Conservation (phyloP, 1,139 yeast genomes). For the Blastobotrys indianensis region DNA sequence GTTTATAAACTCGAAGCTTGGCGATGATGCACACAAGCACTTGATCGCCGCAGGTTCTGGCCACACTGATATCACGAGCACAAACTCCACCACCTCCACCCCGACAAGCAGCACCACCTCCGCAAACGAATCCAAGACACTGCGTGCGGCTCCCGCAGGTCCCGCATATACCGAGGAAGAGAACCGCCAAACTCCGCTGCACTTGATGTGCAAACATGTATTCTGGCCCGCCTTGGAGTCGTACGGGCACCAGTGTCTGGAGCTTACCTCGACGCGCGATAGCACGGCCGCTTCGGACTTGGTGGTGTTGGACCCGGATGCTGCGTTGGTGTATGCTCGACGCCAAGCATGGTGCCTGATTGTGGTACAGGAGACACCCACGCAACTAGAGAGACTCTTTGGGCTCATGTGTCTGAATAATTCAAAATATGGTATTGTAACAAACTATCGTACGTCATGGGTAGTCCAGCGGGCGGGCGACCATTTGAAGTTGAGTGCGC, state of each 20-base stretch:
- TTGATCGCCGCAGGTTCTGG: no score
- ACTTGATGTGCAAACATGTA: no score
- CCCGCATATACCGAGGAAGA: no score
- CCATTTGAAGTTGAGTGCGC: not conserved
- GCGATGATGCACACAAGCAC: not conserved
- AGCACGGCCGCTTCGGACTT: not conserved
- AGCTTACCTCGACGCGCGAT: no score
- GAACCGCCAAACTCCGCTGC: no score
- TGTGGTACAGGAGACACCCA: not conserved
- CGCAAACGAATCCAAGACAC: no score
- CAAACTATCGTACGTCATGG: slow-evolving; percentile 4
- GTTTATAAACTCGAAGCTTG: not conserved
- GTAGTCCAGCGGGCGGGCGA: not conserved
- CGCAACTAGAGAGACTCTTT: not conserved
- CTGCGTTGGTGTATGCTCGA: not conserved
- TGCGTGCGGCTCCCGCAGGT: no score
- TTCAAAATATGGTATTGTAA: not conserved
- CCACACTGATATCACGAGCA: no score
- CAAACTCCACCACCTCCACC: no score
- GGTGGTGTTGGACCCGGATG: slow-evolving; percentile 5
- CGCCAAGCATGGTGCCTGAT: not conserved
- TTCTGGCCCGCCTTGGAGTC: no score
- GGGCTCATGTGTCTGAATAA: slow-evolving; percentile 6
- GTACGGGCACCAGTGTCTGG: no score
- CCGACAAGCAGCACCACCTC: no score